Percentiles rank a stretch among this genome's conserved stretches.
These are phyloP conservation scores for Naegleria gruberi DNA, from an alignment of 208 protist genomes.

Conservation along the genomic window DNA sequence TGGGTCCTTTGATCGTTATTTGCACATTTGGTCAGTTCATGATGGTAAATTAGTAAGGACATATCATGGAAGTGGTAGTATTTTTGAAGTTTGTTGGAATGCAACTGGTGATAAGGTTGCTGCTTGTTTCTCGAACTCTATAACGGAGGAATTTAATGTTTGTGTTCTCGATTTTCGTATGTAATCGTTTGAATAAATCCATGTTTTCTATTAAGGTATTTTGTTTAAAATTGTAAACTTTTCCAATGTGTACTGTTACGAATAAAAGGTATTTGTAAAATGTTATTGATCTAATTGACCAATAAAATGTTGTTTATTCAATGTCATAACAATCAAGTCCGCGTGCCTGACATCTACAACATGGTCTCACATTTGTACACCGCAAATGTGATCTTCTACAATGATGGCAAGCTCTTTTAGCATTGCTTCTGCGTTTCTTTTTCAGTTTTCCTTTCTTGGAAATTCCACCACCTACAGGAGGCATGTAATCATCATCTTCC, in stretches of 20 bases:
- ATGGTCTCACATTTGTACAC: neutral
- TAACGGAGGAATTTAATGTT: conserved; percentile 27
- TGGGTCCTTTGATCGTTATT: conserved; percentile 57
- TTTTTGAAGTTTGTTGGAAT: conserved; percentile 71
- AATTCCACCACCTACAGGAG: neutral
- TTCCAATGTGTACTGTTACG: too few relatives aligned
- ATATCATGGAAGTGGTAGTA: conserved; percentile 53
- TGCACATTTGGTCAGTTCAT: conserved; percentile 61
- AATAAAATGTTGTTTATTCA: too few relatives aligned
- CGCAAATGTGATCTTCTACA: neutral
- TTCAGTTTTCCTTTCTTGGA: neutral
- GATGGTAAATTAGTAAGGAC: conserved; percentile 57
- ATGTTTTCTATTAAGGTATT: too few relatives aligned
- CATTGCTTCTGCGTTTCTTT: neutral
- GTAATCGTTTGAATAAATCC: neutral
- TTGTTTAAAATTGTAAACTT: too few relatives aligned
- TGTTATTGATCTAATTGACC: too few relatives aligned
- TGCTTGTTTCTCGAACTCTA: conserved; percentile 48
- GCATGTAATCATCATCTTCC: neutral
- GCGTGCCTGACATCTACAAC: neutral
- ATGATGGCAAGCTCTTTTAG: neutral
- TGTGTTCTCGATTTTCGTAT: conserved; percentile 44
- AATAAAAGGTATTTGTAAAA: too few relatives aligned
- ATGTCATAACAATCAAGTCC: neutral
- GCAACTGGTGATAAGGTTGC: conserved; percentile 45